A percentile compares a stretch with the other conserved stretches of the same genome.
phyloP scores from a whole-genome alignment of 129 eudicot species.

The Flaveria brownii region DNA sequence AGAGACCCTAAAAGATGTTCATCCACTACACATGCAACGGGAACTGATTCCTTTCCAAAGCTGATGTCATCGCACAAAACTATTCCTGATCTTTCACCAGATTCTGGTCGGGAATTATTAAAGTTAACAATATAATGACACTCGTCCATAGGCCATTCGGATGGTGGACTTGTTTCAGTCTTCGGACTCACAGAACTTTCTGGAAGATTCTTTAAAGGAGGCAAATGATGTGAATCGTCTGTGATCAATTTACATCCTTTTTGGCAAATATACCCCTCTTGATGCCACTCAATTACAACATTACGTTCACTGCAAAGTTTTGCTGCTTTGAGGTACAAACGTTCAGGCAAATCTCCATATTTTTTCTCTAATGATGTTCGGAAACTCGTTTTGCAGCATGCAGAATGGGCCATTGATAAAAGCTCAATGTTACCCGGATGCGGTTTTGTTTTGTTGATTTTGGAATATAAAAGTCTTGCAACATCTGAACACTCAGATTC shows the following conservation, averaged over 20 bases:
- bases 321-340: slow-evolving; percentile 83
- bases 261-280: slow-evolving; percentile 65
- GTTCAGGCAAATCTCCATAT: slow-evolving; percentile 72
- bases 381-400: slow-evolving; percentile 69
- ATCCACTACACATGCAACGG: slow-evolving; percentile 86
- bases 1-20: slow-evolving; percentile 75
- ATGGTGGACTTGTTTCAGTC: slow-evolving; percentile 19
- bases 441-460: slow-evolving; percentile 64
- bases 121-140: slow-evolving; percentile 72
- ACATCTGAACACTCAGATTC: slow-evolving; percentile 78
- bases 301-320: slow-evolving; percentile 90
- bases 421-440: slow-evolving; percentile 76
- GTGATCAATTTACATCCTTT: slow-evolving; percentile 59
- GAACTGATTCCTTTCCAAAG: slow-evolving; percentile 74
- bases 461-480: slow-evolving; percentile 65
- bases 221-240: slow-evolving; percentile 24
- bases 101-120: slow-evolving; percentile 51
- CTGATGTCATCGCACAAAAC: slow-evolving; percentile 91
- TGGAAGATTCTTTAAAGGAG: slow-evolving; percentile 42
- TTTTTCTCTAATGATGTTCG: slow-evolving; percentile 66
- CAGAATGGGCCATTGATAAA: slow-evolving; percentile 56
- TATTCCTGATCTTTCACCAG: slow-evolving; percentile 50
- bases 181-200: slow-evolving; percentile 31
- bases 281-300: slow-evolving; percentile 73
- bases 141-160: slow-evolving; percentile 86